A percentile compares a stretch with the other conserved stretches of the same genome.
Conservation (phyloP, 1,284 basidiomycete genomes). For the Takashimella koratensis region DNA sequence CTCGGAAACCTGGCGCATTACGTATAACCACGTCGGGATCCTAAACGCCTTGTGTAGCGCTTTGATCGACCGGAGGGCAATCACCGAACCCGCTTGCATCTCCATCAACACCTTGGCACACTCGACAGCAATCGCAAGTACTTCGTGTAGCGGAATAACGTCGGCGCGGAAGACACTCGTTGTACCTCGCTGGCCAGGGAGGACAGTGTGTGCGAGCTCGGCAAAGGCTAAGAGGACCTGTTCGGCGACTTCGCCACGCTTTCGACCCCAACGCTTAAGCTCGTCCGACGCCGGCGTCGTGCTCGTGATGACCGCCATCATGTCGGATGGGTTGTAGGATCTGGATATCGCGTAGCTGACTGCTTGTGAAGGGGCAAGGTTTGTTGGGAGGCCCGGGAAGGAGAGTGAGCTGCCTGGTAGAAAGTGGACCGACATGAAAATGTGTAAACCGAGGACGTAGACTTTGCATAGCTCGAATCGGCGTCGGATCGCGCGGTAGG, state of each 20-base stretch:
- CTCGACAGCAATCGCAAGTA: conserved; percentile 32
- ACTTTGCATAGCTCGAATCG: conserved; percentile 33
- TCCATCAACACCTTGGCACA: conserved; percentile 39
- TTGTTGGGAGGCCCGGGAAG: conserved; percentile 24
- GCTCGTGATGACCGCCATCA: conserved; percentile 23
- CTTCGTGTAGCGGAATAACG: conserved; percentile 32
- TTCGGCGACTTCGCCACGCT: conserved; percentile 30
- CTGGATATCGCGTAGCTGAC: conserved; percentile 29
- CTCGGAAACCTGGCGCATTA: conserved; percentile 23
- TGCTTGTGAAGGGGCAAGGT: conserved; percentile 10
- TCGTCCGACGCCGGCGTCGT: conserved; percentile 21
- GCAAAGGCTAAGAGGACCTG: conserved; percentile 23
- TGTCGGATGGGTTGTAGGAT: conserved; percentile 30
- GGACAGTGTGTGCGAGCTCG: conserved; percentile 19
- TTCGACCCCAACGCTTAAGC: conserved; percentile 28
- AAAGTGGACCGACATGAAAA: conserved; percentile 34
- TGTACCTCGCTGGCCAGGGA: conserved; percentile 7
- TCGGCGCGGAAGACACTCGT: background rate
- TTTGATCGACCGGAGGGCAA: conserved; percentile 15
- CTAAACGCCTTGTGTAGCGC: conserved; percentile 16
- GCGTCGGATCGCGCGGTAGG: conserved; percentile 34
- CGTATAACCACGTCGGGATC: conserved; percentile 23
- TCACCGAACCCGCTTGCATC: conserved; percentile 28
- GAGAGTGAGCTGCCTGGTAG: conserved; percentile 29
- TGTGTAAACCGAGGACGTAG: conserved; percentile 27